Evolutionary conservation across 306 rosid genomes (phyloP).

Genomic region (Medicago arabica): DNA sequence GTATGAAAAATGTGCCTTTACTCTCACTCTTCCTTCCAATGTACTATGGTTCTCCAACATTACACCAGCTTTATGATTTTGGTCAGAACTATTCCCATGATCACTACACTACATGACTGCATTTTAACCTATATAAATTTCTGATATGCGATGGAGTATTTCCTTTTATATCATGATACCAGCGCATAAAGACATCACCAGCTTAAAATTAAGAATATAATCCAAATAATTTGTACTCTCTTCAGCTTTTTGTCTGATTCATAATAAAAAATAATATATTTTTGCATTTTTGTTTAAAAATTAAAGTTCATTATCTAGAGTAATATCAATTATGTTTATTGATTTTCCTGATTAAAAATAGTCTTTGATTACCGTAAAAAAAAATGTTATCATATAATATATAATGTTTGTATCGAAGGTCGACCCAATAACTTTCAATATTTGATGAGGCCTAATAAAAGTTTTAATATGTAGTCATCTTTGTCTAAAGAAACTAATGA

Average conservation of each 20-base stretch:
- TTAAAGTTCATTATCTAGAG: not conserved
- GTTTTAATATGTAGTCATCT: no score
- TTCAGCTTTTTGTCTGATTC: not conserved
- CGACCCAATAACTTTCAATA: no score
- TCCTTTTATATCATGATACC: constrained; percentile 42
- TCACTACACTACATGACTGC: constrained; percentile 4
- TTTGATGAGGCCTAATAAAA: no score
- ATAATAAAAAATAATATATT: not conserved
- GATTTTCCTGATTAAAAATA: not conserved
- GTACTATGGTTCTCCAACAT: constrained; percentile 38
- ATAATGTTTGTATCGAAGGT: no score
- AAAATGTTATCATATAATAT: no score
- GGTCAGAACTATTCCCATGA: constrained; percentile 26
- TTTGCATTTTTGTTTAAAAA: not conserved
- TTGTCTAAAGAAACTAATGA: no score
- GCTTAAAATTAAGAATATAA: not conserved
- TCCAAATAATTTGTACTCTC: constrained; percentile 5
- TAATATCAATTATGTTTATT: not conserved
- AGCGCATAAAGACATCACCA: constrained; percentile 33
- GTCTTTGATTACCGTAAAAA: no score
- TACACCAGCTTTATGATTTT: constrained; percentile 11
- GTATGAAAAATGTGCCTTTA: constrained; percentile 1
- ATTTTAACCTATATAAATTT: not conserved
- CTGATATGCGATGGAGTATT: constrained; percentile 6
- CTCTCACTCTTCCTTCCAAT: constrained; percentile 12